These are phyloP conservation scores for Lagenaria siceraria DNA, from an alignment of 306 rosid genomes.

Conservation along the genomic window DNA sequence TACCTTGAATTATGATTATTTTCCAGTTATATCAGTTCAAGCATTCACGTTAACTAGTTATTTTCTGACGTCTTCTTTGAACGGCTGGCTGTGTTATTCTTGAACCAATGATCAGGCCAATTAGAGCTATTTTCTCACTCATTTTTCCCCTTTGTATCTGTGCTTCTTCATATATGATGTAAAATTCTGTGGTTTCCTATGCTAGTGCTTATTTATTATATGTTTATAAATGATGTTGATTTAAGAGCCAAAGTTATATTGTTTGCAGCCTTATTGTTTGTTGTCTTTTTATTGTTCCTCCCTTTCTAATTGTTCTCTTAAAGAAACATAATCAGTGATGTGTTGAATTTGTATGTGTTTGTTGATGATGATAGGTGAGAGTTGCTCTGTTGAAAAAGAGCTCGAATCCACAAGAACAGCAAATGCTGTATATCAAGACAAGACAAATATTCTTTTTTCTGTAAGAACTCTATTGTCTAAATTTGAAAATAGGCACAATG, in stretches of 20 bases:
- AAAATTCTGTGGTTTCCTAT: neutral
- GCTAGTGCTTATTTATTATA: neutral
- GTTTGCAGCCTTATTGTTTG: neutral
- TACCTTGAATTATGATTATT: neutral
- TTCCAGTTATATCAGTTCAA: neutral
- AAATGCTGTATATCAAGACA: conserved; percentile 95
- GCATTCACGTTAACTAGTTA: neutral
- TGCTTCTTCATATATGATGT: too few species aligned
- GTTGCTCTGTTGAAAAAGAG: conserved; percentile 93
- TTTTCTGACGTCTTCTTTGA: neutral
- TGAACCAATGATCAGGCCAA: neutral
- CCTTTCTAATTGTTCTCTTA: neutral
- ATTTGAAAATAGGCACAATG: conserved; percentile 3
- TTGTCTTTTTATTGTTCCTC: neutral
- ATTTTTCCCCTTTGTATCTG: neutral
- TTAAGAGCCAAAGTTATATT: neutral
- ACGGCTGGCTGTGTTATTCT: neutral
- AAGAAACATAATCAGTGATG: neutral
- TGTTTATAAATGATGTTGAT: neutral
- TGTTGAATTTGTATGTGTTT: neutral
- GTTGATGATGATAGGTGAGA: conserved; percentile 59
- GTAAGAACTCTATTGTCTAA: conserved; percentile 27
- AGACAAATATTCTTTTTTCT: conserved; percentile 91
- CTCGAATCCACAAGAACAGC: conserved; percentile 52
- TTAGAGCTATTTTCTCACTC: neutral